phyloP scores from a whole-genome alignment of 768 basidiomycete genomes.

The Myochromella boudieri region DNA sequence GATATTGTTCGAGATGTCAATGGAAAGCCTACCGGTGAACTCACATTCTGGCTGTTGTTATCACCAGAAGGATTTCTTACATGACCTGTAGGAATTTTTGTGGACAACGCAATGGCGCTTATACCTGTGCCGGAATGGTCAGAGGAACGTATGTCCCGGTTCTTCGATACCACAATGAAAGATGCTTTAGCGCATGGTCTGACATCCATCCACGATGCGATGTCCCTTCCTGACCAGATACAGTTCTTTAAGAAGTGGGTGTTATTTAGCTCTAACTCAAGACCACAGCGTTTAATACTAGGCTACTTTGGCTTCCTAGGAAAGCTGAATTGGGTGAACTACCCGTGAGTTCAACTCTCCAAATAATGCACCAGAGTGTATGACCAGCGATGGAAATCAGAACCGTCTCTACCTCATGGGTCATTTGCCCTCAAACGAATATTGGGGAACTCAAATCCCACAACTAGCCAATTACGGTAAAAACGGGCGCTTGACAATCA shows the following conservation, averaged over 20 bases:
- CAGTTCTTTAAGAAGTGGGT: conserved; percentile 65
- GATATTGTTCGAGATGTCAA: conserved; percentile 60
- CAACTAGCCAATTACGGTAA: conserved; percentile 59
- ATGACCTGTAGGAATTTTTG: conserved; percentile 55
- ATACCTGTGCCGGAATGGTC: conserved; percentile 67
- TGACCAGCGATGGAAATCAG: too few relatives aligned
- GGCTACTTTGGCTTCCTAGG: conserved; percentile 34
- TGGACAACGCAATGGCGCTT: conserved; percentile 87
- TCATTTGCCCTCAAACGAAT: conserved; percentile 46
- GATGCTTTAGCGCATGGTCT: conserved; percentile 80
- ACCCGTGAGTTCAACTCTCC: conserved; percentile 69
- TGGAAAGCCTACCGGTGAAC: conserved; percentile 68
- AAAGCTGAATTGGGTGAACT: conserved; percentile 67
- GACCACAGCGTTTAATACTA: background rate
- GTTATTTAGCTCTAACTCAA: background rate
- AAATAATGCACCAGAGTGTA: too few relatives aligned
- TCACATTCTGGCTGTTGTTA: too few relatives aligned
- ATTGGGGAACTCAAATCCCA: conserved; percentile 67
- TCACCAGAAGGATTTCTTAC: background rate
- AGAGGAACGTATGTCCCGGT: conserved; percentile 53
- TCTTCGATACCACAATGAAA: conserved; percentile 59
- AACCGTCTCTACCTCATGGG: conserved; percentile 67
- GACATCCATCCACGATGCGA: conserved; percentile 87
- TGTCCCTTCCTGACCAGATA: conserved; percentile 46
- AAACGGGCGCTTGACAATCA: conserved; percentile 51